Percentiles rank a stretch among this genome's conserved stretches.
These are phyloP conservation scores for Aspergillus arachidicola DNA, from an alignment of 2,329 filamentous ascomycete genomes.

Conservation along the genomic window DNA sequence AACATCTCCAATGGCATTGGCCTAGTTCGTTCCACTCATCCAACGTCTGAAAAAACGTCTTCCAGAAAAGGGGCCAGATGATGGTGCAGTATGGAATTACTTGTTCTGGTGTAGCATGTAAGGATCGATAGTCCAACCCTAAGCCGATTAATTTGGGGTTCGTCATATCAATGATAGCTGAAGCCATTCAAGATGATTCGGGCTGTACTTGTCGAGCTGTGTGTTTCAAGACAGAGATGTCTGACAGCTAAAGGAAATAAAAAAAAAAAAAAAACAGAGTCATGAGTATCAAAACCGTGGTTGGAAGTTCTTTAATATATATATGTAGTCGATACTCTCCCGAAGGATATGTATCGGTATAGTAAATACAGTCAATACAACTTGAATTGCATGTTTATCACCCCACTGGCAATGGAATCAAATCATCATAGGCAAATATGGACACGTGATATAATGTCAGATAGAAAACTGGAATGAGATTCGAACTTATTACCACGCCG, in stretches of 20 bases:
- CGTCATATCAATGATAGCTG: background rate
- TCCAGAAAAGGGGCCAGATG: background rate
- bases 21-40: background rate
- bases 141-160: background rate
- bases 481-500: too few relatives aligned
- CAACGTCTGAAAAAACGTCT: background rate
- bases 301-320: too few relatives aligned
- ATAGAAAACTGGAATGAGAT: background rate
- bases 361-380: background rate
- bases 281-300: too few relatives aligned
- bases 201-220: too few relatives aligned
- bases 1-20: background rate
- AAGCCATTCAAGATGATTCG: background rate
- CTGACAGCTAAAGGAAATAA: background rate
- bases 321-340: too few relatives aligned
- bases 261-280: too few relatives aligned
- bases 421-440: background rate
- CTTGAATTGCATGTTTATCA: background rate
- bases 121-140: background rate
- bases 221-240: too few relatives aligned
- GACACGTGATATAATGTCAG: background rate
- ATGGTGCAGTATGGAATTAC: background rate
- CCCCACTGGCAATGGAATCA: background rate
- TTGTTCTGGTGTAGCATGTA: background rate
- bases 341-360: background rate